A percentile compares a stretch with the other conserved stretches of the same genome.
Evolutionary conservation across 2,329 filamentous ascomycete species (phyloP).

Genomic region (Teratosphaeria zuluensis): DNA sequence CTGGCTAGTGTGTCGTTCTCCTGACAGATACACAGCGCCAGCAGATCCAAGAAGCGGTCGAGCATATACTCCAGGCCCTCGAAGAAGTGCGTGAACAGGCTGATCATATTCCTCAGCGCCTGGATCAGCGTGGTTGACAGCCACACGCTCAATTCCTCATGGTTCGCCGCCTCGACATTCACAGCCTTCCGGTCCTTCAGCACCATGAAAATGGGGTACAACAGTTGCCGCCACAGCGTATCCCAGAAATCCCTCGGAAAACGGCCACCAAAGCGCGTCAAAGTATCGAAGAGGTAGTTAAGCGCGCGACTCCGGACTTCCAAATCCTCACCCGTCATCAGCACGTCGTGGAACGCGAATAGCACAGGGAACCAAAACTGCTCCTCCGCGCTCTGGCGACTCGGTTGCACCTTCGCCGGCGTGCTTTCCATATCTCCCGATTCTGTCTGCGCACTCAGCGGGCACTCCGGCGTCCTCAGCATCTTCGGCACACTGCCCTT

Average conservation of each 20-base stretch:
- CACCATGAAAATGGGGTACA: conserved; percentile 98
- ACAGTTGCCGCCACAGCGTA: conserved; percentile 88
- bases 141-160: conserved; percentile 97
- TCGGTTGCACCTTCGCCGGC: conserved; percentile 43
- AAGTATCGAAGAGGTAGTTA: conserved; percentile 91
- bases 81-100: conserved; percentile 97
- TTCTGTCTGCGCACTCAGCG: conserved; percentile 59
- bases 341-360: conserved; percentile 95
- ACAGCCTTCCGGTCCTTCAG: conserved; percentile 82
- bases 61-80: conserved; percentile 95
- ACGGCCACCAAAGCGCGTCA: conserved; percentile 80
- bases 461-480: conserved; percentile 91
- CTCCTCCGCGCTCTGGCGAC: conserved; percentile 82
- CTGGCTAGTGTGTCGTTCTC: conserved; percentile 97
- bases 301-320: conserved; percentile 83
- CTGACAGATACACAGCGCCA: conserved; percentile 94
- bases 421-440: conserved; percentile 24
- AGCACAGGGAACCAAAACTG: conserved; percentile 98
- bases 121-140: conserved; percentile 99
- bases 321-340: conserved; percentile 98
- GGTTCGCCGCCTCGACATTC: conserved; percentile 88
- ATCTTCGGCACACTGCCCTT: conserved; percentile 91
- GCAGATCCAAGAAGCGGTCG: conserved; percentile 86
- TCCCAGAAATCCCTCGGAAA: conserved; percentile 97
- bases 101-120: conserved; percentile 95